Base-by-base conservation (phyloP, 2,329 filamentous ascomycete genomes). In the Pyrenochaeta sp. region DNA sequence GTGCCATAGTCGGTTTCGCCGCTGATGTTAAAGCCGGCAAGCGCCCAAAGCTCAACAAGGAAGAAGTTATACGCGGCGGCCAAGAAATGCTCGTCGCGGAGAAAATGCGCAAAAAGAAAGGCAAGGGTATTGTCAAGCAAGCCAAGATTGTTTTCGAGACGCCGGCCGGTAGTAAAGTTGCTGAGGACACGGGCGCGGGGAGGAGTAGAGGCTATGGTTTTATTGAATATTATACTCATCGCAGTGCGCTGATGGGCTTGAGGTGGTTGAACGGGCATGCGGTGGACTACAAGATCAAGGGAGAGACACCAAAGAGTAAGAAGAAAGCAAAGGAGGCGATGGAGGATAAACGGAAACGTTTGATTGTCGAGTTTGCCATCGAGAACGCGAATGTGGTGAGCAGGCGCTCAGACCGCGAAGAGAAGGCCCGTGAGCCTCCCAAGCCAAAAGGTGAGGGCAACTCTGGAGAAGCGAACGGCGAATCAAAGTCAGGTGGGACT, bases 381-480 rank as follows among this genome's bases (percentile, higher is more conserved):
- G 95, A 99, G 80, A 99, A 99, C 71, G 93, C 92, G 0, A 93
- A 97, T 72, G 95, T 99, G 1, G 90, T 99, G n/a, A 86, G 89
- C 66, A 85, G 95, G 63, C 86, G 96, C 53, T 86, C 83, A 59
- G 87, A 89, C 60, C 82, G 82, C 48, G 89, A 92, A 73, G 77
- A 80, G 50, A 87, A 87, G 63, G 80, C 83, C 4, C 77, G 82
- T 42, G 77, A 83, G 60, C 77, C 80, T 42, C 80, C 80, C 5
- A 64, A 70, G 43, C 58, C 66, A 45, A 62, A 63, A 62, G 50
- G 64, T 15, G 55, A 56, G 9, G 58, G 55, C 27, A 54, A 63
- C 52, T 58, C 56, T 54, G 59, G 62, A 28, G 65, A 50, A 59
- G 61, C 25, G 69, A 67, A 59, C 24, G 50, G 50, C 10, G 30